Conservation (phyloP, 768 basidiomycete species). For the Zangia roseola region DNA sequence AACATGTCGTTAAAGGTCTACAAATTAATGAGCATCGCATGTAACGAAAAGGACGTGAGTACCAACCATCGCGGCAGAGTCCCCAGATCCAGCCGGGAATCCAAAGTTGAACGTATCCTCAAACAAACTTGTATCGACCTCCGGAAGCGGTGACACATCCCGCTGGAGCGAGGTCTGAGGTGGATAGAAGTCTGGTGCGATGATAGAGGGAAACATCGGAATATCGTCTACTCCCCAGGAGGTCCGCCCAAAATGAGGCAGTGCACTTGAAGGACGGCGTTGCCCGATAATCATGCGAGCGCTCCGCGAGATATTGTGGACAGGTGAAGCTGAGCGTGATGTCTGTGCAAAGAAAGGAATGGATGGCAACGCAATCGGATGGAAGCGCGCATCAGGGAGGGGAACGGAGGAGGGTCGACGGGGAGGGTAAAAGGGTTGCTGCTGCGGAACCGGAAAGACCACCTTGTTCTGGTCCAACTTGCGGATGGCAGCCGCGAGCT, state of each 20-base stretch:
- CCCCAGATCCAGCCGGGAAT: slow-evolving; percentile 16
- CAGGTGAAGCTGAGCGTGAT: slow-evolving; percentile 46
- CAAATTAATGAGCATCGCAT: background rate
- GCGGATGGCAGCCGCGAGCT: slow-evolving; percentile 61
- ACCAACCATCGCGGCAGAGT: slow-evolving; percentile 16
- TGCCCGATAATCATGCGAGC: slow-evolving; percentile 42
- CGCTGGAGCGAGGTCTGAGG: slow-evolving; percentile 34
- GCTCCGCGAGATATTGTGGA: slow-evolving; percentile 43
- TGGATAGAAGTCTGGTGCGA: slow-evolving; percentile 2
- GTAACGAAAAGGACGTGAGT: accelerated
- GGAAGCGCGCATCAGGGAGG: slow-evolving; percentile 42
- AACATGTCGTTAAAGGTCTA: slow-evolving; percentile 28
- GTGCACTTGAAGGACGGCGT: slow-evolving; percentile 50
- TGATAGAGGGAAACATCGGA: slow-evolving; percentile 20
- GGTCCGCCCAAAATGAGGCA: slow-evolving; percentile 34
- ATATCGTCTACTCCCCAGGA: slow-evolving; percentile 27
- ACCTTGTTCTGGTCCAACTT: slow-evolving; percentile 40
- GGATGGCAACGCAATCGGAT: slow-evolving; percentile 44
- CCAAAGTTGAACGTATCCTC: slow-evolving; percentile 39
- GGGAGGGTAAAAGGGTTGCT: slow-evolving; percentile 33
- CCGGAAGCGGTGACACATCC: slow-evolving; percentile 50
- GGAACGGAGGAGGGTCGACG: slow-evolving; percentile 67
- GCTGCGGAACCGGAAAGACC: background rate
- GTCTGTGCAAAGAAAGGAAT: slow-evolving; percentile 39
- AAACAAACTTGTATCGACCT: slow-evolving; percentile 47